A percentile compares a stretch with the other conserved stretches of the same genome.
Evolutionary conservation across 2,329 filamentous ascomycete species (phyloP).

Genomic region (Huntiella savannae): DNA sequence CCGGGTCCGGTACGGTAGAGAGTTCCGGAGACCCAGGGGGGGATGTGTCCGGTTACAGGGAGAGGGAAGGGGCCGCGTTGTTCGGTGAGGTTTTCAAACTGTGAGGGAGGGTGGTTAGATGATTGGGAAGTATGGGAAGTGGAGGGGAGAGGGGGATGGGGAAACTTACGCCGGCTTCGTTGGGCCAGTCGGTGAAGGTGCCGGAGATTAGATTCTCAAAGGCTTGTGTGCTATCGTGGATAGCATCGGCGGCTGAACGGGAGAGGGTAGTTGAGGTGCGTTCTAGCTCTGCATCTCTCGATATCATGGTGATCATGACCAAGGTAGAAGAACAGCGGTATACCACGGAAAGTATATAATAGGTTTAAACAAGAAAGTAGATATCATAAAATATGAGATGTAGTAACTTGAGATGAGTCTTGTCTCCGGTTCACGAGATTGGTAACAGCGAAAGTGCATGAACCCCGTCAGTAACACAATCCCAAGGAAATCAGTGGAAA

Average conservation of each 20-base stretch:
- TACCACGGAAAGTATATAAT: too few species aligned
- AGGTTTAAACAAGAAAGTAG: too few species aligned
- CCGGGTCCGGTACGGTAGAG: slow-evolving; percentile 62
- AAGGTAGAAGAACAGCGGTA: too few species aligned
- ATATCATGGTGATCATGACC: neutral
- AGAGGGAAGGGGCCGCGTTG: slow-evolving; percentile 46
- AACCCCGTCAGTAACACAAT: too few species aligned
- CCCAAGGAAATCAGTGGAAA: too few species aligned
- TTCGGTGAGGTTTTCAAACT: slow-evolving; percentile 53
- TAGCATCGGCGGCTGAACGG: neutral
- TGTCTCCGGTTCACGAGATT: too few species aligned
- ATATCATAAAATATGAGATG: too few species aligned
- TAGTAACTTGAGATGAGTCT: too few species aligned
- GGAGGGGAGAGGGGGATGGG: neutral
- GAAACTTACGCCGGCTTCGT: slow-evolving; percentile 26
- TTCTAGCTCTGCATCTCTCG: neutral
- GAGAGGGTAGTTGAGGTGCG: neutral
- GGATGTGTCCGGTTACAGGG: slow-evolving; percentile 44
- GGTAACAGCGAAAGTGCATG: too few species aligned
- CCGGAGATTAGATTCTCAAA: neutral
- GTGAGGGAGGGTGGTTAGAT: neutral
- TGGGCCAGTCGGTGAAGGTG: slow-evolving; percentile 26
- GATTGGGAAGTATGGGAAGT: neutral
- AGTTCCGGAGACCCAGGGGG: slow-evolving; percentile 48
- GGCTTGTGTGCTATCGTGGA: neutral